Percentiles rank a stretch among this genome's conserved stretches.
phyloP scores from a whole-genome alignment of 495 filamentous ascomycete species.

The Ramalina intermedia region DNA sequence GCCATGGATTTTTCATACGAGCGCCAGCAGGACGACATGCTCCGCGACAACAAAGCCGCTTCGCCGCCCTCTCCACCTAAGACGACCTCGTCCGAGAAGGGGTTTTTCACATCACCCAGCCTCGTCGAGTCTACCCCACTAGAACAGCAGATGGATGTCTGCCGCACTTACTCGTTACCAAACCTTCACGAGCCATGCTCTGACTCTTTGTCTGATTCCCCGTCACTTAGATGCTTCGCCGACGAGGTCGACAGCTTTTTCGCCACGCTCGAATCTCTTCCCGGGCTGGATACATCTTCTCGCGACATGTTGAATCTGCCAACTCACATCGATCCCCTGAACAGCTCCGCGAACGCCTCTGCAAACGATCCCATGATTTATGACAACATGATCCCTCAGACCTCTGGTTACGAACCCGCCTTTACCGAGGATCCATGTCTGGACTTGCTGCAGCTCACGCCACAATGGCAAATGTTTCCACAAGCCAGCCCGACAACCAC shows the following conservation, averaged over 20 bases:
- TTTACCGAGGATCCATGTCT: background rate
- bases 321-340: background rate
- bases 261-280: conserved; percentile 8
- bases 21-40: background rate
- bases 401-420: background rate
- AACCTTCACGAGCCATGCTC: background rate
- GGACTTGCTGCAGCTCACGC: background rate
- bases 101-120: background rate
- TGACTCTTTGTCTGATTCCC: background rate
- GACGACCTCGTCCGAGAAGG: background rate
- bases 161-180: too few species aligned
- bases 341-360: background rate
- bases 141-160: background rate
- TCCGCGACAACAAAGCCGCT: too few species aligned
- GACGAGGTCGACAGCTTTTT: conserved; percentile 12
- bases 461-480: background rate
- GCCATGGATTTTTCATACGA: background rate
- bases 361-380: background rate
- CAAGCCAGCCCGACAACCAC: background rate
- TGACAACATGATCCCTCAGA: background rate
- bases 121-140: background rate
- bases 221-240: background rate
- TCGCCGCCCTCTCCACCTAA: background rate
- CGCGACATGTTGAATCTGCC: background rate
- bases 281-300: conserved; percentile 1